Evolutionary conservation across 2,329 filamentous ascomycete genomes (phyloP).

Genomic region (Penicillium hesseltinei): DNA sequence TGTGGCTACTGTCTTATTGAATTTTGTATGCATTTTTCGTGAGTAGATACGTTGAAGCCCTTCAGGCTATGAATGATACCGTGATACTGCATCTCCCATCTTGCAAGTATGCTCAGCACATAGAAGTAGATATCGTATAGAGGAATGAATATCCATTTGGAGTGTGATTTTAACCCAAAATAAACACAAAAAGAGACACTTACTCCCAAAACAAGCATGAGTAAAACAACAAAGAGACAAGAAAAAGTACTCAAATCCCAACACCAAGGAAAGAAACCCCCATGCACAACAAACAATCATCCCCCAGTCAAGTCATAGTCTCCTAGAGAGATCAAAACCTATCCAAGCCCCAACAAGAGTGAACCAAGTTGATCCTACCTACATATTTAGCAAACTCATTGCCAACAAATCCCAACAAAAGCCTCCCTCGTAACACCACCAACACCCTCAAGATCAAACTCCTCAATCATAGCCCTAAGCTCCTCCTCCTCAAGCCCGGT

Average conservation of each 20-base stretch:
- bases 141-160: conserved; percentile 1
- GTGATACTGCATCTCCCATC: background rate
- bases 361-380: background rate
- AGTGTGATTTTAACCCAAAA: background rate
- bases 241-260: conserved; percentile 7
- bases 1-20: background rate
- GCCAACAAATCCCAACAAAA: conserved; percentile 65
- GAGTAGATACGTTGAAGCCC: background rate
- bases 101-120: background rate
- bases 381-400: conserved; percentile 33
- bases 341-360: background rate
- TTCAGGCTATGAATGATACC: background rate
- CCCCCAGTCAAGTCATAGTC: background rate
- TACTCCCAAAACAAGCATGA: conserved; percentile 1
- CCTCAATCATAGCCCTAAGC: conserved; percentile 92
- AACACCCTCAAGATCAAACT: conserved; percentile 93
- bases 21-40: background rate
- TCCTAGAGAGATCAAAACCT: background rate
- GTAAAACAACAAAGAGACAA: conserved; percentile 1
- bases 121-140: background rate
- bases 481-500: conserved; percentile 85
- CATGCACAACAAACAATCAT: conserved; percentile 7
- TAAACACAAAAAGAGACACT: background rate
- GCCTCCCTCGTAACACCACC: conserved; percentile 67
- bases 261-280: conserved; percentile 9